These are phyloP conservation scores for Pisolithus tinctorius DNA, from an alignment of 768 basidiomycete species.

Conservation along the genomic window DNA sequence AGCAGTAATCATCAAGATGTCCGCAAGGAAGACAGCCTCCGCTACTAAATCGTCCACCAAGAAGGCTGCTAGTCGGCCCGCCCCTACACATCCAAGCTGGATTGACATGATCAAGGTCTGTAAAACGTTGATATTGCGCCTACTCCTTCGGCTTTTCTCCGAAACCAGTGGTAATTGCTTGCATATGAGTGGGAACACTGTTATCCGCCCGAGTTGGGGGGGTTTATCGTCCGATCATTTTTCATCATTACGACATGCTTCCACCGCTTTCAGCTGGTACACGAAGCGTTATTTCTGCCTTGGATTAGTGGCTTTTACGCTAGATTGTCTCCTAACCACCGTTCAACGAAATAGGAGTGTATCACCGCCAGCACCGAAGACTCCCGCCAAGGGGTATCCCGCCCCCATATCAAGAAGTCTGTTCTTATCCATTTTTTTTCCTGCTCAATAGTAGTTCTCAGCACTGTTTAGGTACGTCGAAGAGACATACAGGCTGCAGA, in stretches of 20 bases:
- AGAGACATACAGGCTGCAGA: conserved; percentile 72
- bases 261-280: no score
- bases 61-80: conserved; percentile 27
- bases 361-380: conserved; percentile 69
- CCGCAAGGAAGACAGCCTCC: conserved; percentile 39
- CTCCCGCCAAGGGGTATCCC: conserved; percentile 77
- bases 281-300: neutral
- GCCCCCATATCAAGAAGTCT: conserved; percentile 91
- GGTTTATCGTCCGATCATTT: neutral
- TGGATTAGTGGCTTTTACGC: conserved; percentile 4
- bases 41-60: conserved; percentile 38
- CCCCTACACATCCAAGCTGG: conserved; percentile 44
- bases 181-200: neutral
- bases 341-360: conserved; percentile 58
- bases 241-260: neutral
- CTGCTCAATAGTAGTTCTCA: conserved; percentile 10
- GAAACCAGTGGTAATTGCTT: neutral
- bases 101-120: conserved; percentile 79
- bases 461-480: conserved; percentile 63
- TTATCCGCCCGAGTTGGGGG: neutral
- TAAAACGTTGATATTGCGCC: neutral
- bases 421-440: conserved; percentile 20
- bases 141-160: neutral
- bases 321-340: conserved; percentile 15
- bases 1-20: conserved; percentile 20